Percentiles rank a stretch among this genome's conserved stretches.
Conservation (phyloP, 805 yeast genomes). For the Cyberlindnera amylophila region DNA sequence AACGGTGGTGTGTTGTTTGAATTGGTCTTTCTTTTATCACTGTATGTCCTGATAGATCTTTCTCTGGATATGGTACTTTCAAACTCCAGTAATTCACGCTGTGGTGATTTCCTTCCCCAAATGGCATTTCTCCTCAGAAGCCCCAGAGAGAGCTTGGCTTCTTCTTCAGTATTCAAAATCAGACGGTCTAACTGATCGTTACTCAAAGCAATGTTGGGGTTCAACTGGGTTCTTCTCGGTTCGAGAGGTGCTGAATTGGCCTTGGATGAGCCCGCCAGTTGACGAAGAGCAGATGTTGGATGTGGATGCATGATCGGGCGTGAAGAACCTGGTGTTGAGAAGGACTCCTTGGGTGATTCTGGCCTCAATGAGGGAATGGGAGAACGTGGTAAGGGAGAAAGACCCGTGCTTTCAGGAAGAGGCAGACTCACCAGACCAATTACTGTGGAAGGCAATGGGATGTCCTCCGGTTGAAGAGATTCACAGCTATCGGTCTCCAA, state of each 20-base stretch:
- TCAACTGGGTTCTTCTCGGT: not conserved
- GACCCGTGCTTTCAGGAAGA: too few species aligned
- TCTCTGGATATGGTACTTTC: not conserved
- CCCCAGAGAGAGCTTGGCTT: not conserved
- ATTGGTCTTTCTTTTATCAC: not conserved
- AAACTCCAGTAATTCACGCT: constrained; percentile 3
- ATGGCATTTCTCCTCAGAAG: constrained; percentile 5
- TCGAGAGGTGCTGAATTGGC: not conserved
- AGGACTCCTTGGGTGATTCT: too few species aligned
- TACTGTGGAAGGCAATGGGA: not conserved
- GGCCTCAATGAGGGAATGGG: too few species aligned
- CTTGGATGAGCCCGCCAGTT: not conserved
- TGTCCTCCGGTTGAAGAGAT: not conserved
- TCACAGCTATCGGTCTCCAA: not conserved
- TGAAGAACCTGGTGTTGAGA: too few species aligned
- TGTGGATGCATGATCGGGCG: not conserved
- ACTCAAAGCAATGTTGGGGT: constrained; percentile 5
- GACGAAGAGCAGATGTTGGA: not conserved
- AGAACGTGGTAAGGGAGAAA: too few species aligned
- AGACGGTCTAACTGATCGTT: constrained; percentile 9
- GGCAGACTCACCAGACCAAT: not conserved
- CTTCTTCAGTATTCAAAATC: constrained; percentile 5
- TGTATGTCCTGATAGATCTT: not conserved
- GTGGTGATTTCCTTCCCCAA: not conserved
- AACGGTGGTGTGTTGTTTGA: constrained; percentile 3